A percentile compares a stretch with the other conserved stretches of the same genome.
phyloP scores from a whole-genome alignment of 345 rosid genomes.

The Eucalyptus virginea region DNA sequence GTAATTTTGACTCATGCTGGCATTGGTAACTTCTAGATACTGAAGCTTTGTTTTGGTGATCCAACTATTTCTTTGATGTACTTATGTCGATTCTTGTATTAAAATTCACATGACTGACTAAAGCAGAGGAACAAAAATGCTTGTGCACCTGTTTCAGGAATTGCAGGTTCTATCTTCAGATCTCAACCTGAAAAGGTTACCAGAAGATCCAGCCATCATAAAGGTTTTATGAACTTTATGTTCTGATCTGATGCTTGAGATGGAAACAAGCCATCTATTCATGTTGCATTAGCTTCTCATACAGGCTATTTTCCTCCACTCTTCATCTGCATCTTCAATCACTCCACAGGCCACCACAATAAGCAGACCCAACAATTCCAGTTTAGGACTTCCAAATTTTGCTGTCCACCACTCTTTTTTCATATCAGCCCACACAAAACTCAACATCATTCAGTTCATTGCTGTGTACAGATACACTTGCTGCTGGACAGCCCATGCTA shows the following conservation, averaged over 20 bases:
- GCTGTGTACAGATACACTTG: not conserved
- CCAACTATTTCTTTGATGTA: not conserved
- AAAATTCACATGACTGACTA: not conserved
- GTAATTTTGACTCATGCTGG: not conserved
- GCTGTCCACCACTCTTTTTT: not conserved
- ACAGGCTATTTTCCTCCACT: not conserved
- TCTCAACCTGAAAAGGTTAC: not conserved
- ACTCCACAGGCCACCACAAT: not conserved
- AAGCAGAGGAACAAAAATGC: not conserved
- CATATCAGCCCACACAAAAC: not conserved
- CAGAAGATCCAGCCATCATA: not conserved
- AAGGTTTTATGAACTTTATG: not conserved
- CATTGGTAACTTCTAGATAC: not conserved
- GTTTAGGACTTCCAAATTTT: not conserved
- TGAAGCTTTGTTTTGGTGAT: not conserved
- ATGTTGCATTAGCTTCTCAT: not conserved
- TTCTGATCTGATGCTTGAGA: not conserved
- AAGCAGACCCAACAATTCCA: not conserved
- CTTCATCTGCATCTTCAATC: not conserved
- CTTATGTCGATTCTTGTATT: not conserved
- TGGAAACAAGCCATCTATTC: not conserved
- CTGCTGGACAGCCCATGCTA: not conserved
- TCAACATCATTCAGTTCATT: not conserved
- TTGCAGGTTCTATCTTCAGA: not conserved
- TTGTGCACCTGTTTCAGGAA: not conserved